Conservation (phyloP, 225 moss, liverwort and hornwort genomes). For the Marchantia paleacea region DNA sequence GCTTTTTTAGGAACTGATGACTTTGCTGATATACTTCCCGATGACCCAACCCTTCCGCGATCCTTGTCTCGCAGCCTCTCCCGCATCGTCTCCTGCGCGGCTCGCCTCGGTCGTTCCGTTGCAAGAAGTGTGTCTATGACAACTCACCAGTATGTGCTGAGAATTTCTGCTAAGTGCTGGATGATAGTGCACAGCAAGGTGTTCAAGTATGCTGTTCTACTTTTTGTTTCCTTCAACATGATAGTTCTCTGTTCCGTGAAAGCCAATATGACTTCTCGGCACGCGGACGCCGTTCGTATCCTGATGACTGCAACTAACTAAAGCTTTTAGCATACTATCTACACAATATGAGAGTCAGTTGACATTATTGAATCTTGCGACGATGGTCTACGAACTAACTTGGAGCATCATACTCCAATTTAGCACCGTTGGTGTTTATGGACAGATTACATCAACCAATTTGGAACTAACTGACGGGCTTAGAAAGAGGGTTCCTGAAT, state of each 20-base stretch:
- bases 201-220: slow-evolving; percentile 49
- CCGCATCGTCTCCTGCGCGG: slow-evolving; percentile 30
- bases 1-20: slow-evolving; percentile 11
- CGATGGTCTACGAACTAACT: too few species aligned
- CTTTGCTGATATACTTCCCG: background rate
- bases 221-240: slow-evolving; percentile 68
- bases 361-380: too few species aligned
- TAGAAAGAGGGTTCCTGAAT: too few species aligned
- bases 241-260: slow-evolving; percentile 54
- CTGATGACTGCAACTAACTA: slow-evolving; percentile 7
- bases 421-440: too few species aligned
- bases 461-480: too few species aligned
- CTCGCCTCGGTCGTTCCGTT: slow-evolving; percentile 33
- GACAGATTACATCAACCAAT: too few species aligned
- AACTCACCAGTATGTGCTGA: slow-evolving; percentile 27
- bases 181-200: slow-evolving; percentile 59
- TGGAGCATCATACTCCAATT: too few species aligned
- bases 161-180: slow-evolving; percentile 37
- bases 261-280: slow-evolving; percentile 38
- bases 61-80: slow-evolving; percentile 33
- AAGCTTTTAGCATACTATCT: background rate
- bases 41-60: slow-evolving; percentile 5
- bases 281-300: slow-evolving; percentile 55
- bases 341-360: too few species aligned
- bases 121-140: slow-evolving; percentile 43